A percentile compares a stretch with the other conserved stretches of the same genome.
phyloP scores from a whole-genome alignment of 148 eudicot genomes.

The Talinum fruticosum region DNA sequence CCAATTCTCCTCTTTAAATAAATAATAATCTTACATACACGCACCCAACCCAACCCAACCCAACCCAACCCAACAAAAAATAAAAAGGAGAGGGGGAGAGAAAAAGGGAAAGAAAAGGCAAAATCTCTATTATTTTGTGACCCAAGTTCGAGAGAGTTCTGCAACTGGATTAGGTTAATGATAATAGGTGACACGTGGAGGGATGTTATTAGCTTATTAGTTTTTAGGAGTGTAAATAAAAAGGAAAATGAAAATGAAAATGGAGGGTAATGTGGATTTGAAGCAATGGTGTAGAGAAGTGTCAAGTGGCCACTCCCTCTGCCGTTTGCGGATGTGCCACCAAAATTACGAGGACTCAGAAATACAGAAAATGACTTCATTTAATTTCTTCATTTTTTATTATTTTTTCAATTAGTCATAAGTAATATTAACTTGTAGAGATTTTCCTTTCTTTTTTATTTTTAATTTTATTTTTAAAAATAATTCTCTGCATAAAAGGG shows the following conservation, averaged over 20 bases:
- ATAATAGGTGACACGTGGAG: constrained; percentile 19
- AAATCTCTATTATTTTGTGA: neutral
- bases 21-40: too few species aligned
- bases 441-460: too few species aligned
- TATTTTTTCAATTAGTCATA: too few species aligned
- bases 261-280: neutral
- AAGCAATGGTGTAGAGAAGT: constrained; percentile 1
- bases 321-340: neutral
- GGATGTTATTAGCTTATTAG: neutral
- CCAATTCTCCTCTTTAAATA: too few species aligned
- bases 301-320: constrained; percentile 18
- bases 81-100: neutral
- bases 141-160: constrained; percentile 20
- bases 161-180: constrained; percentile 7
- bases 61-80: too few species aligned
- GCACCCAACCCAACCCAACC: too few species aligned
- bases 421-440: too few species aligned
- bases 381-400: too few species aligned
- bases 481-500: too few species aligned
- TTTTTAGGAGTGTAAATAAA: neutral
- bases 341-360: neutral
- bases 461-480: too few species aligned
- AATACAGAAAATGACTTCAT: too few species aligned
- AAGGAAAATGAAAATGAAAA: neutral
- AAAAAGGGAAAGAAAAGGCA: neutral